Conservation (phyloP, 768 basidiomycete species). For the Kwoniella europaea region DNA sequence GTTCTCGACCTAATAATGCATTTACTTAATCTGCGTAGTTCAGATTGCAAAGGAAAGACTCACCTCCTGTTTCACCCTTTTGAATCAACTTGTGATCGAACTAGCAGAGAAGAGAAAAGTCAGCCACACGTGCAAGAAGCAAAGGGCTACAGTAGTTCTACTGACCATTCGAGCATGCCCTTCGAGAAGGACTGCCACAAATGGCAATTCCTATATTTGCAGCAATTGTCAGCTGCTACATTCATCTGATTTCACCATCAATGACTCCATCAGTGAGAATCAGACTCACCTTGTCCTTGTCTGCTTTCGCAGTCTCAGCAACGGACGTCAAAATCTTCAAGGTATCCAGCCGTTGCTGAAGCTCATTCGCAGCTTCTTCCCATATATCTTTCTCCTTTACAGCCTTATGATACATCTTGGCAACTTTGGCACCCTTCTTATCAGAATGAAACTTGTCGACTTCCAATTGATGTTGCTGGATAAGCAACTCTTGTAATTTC, state of each 20-base stretch:
- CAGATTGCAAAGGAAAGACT: neutral
- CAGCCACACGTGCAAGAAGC: neutral
- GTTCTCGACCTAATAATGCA: constrained; percentile 10
- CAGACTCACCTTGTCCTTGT: neutral
- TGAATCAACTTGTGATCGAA: constrained; percentile 20
- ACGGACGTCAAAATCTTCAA: neutral
- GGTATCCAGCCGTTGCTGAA: neutral
- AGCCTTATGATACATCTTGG: neutral
- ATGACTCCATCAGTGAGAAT: neutral
- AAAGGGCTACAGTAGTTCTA: neutral
- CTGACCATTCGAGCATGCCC: constrained; percentile 32
- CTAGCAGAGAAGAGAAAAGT: neutral
- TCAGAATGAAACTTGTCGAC: neutral
- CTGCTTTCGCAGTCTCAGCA: neutral
- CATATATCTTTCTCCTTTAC: neutral
- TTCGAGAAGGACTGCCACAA: constrained; percentile 28
- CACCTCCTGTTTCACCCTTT: constrained; percentile 13
- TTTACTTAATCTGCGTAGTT: neutral
- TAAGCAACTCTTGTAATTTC: neutral
- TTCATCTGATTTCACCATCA: neutral
- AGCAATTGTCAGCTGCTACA: neutral
- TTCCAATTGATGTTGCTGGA: neutral
- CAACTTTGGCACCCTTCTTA: neutral
- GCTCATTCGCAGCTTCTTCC: neutral
- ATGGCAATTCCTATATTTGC: neutral